Base-by-base conservation (phyloP, 2,329 filamentous ascomycete species). In the Westerdykella ornata region DNA sequence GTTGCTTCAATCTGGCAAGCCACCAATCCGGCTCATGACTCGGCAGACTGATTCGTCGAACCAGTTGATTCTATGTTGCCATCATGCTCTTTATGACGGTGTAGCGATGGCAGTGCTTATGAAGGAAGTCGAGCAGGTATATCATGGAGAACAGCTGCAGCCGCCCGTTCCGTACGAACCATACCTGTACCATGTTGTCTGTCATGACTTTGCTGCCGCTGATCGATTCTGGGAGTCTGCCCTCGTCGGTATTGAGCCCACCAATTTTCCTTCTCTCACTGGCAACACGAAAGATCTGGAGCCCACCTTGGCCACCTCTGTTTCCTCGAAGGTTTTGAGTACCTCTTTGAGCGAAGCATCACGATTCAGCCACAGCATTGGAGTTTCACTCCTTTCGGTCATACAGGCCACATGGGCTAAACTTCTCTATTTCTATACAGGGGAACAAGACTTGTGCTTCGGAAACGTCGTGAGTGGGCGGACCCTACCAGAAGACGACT, bases 21-120 rank as follows among this genome's bases (percentile, higher is more conserved):
- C 65, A n/a, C 69, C 69, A 5, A 56, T 69, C 20, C 54, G 54
- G 16, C 54, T 72, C 18, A 62, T 60, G 4, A 39, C 60, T 6
- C 42, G 56, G 11, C 33, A 44, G 11, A 31, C 45, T 18, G 51
- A 44, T 2, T 38, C 49, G 5, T 50, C 57, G 6, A 54, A 45
- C 8, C 60, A 59, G 18, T 42, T 77, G 5, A 49, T 74, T 2
- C 67, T 82, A 36, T 70, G 70, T 16, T 80, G 80, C 52, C 88
- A 95, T 53, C 89, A 96, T 65, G 85, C 87, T 2, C 69, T 95
- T 1, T 94, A 95, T 53, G 89, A 96, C 64, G 89, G 84, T 0
- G 80, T 84, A 28, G 87, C 88, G 0, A 83, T 95, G 55, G 69
- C 74, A 1, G 71, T 73, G 7, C 69, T 96, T 0, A 73, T 90